A percentile compares a stretch with the other conserved stretches of the same genome.
phyloP scores from a whole-genome alignment of 2,329 filamentous ascomycete species.

The Claviceps citrina region DNA sequence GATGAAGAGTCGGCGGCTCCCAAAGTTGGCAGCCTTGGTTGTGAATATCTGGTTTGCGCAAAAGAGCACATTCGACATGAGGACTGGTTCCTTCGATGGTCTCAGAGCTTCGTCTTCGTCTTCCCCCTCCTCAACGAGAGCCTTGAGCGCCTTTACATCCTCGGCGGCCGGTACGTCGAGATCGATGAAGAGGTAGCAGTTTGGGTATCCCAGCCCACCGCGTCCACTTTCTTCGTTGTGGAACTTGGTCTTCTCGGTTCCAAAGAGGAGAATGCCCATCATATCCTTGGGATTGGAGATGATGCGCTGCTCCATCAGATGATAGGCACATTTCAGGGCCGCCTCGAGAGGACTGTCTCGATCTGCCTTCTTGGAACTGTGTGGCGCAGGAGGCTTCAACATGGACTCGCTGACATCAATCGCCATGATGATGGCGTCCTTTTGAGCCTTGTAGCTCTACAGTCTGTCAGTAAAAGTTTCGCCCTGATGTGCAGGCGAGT shows the following conservation, averaged over 20 bases:
- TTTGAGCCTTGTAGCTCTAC: conserved; percentile 76
- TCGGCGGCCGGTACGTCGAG: conserved; percentile 74
- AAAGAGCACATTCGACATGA: conserved; percentile 82
- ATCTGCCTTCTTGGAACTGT: conserved; percentile 59
- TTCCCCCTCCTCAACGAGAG: conserved; percentile 63
- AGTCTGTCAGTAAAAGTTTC: conserved; percentile 1
- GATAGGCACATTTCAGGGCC: conserved; percentile 84
- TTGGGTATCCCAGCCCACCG: conserved; percentile 55
- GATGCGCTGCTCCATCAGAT: conserved; percentile 95
- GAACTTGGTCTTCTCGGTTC: conserved; percentile 72
- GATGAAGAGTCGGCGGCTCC: conserved; percentile 82
- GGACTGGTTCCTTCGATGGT: conserved; percentile 52
- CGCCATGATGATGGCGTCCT: conserved; percentile 95
- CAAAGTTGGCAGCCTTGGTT: conserved; percentile 85
- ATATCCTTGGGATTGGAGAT: conserved; percentile 93
- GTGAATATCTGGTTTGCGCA: conserved; percentile 95
- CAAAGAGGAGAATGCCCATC: conserved; percentile 89
- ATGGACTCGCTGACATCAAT: conserved; percentile 86
- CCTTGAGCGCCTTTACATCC: conserved; percentile 68
- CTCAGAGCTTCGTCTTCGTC: conserved; percentile 53
- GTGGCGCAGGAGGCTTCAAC: conserved; percentile 50
- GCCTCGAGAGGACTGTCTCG: conserved; percentile 65
- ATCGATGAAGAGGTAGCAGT: conserved; percentile 84
- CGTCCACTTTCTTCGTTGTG: conserved; percentile 48
- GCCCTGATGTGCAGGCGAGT: background rate